These are phyloP conservation scores for Lichtheimia corymbifera DNA, from an alignment of 371 early-diverging fungal species.

Conservation along the genomic window DNA sequence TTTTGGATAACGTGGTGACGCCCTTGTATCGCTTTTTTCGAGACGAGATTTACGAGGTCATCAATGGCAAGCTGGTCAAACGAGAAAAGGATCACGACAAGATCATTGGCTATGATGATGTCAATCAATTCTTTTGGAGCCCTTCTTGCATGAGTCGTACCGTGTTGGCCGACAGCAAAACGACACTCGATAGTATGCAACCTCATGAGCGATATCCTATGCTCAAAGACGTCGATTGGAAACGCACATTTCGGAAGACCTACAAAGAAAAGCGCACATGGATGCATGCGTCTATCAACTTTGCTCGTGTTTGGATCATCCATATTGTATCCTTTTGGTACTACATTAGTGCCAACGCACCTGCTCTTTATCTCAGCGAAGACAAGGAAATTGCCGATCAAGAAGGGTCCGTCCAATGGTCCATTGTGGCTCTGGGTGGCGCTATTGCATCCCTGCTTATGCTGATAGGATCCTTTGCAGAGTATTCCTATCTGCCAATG, in stretches of 20 bases:
- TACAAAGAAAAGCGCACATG: constrained; percentile 86
- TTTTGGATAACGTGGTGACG: constrained; percentile 67
- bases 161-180: constrained; percentile 52
- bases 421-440: constrained; percentile 78
- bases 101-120: constrained; percentile 87
- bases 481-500: constrained; percentile 70
- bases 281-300: constrained; percentile 86
- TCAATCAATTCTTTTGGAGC: constrained; percentile 89
- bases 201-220: constrained; percentile 68
- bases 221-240: constrained; percentile 73
- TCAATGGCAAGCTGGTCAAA: constrained; percentile 72
- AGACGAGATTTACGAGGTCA: constrained; percentile 74
- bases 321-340: constrained; percentile 84
- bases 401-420: constrained; percentile 60
- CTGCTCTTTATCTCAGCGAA: constrained; percentile 61
- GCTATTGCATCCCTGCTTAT: constrained; percentile 70
- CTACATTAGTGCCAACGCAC: constrained; percentile 75
- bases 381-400: constrained; percentile 38
- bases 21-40: constrained; percentile 82
- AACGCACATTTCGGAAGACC: constrained; percentile 75
- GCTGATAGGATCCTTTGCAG: constrained; percentile 68
- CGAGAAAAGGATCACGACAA: constrained; percentile 81
- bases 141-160: constrained; percentile 62
- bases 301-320: constrained; percentile 86
- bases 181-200: constrained; percentile 59